Evolutionary conservation across 177 flowering plant genomes (phyloP), one percentile per base, ranked within the genome.

Genomic region (Vitis hybrid): DNA sequence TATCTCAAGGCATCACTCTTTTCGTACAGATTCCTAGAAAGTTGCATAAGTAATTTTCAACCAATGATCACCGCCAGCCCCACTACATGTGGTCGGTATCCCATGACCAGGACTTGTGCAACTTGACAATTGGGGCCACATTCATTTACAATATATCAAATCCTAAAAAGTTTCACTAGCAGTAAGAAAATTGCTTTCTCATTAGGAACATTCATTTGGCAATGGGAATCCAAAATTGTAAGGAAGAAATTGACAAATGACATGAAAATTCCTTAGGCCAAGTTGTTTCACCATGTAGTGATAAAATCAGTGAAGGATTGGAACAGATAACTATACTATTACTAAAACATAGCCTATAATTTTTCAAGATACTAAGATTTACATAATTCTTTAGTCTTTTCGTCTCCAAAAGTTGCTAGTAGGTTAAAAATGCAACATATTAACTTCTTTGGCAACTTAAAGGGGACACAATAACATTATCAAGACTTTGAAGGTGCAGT

Each of bases 1-100:
- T 72, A 66, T 75, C 67, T n/a, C 54, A 66, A 74, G 67, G 66
- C 70, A 71, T 54, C 66, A 59, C 59, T 65, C 67, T 70, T 68
- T 67, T 50, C 49, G 52, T 55, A 68, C 58, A 63, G 76, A 77
- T 74, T 71, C 82, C 78, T 74, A 54, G 64, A 77, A 74, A 74
- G 66, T 69, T 61, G 70, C 73, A 71, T 12, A 55, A 56, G 77
- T 78, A 63, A 53, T 53, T 75, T 71, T 77, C 80, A 80, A 22
- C 78, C 62, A 81, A 75, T 78, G 70, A 77, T 81, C 77, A 78
- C 67, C 11, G 17, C 64, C 11, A 62, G 64, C 66, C 72, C 80
- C 80, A 66, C 14, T 70, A 56, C 66, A 38, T 73, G 80, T 72
- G 80, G 75, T 31, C 69, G 53, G 31, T 11, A 57, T 75, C 74